Evolutionary conservation across 192 early-diverging fungal genomes (phyloP).

Genomic region (Umbelopsis vinacea): DNA sequence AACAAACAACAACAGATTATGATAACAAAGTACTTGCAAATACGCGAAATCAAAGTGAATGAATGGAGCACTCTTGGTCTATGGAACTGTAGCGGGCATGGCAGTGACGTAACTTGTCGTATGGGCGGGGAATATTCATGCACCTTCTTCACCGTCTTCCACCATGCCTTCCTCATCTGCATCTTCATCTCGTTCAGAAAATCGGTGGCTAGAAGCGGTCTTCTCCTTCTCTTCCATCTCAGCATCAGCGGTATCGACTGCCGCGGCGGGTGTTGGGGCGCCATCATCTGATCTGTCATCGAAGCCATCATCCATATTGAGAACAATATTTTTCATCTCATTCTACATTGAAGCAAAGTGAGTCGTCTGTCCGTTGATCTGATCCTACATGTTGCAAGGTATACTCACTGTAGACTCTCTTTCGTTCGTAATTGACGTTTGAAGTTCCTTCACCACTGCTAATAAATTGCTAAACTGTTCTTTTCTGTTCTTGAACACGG

Average conservation of each 20-base stretch:
- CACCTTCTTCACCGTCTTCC: conserved; percentile 36
- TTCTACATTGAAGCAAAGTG: conserved; percentile 16
- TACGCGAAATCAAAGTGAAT: not conserved
- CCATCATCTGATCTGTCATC: conserved; percentile 32
- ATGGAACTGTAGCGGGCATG: too few species aligned
- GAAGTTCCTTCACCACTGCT: conserved; percentile 27
- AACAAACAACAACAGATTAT: not conserved
- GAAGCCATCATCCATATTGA: conserved; percentile 38
- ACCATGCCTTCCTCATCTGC: conserved; percentile 32
- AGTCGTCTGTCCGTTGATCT: too few species aligned
- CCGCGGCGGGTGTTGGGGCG: conserved; percentile 1
- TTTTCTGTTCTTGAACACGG: conserved; percentile 30
- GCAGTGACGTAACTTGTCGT: too few species aligned
- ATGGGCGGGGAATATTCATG: not conserved
- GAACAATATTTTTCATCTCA: conserved; percentile 30
- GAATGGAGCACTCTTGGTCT: too few species aligned
- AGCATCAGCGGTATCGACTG: not conserved
- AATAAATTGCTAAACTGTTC: conserved; percentile 32
- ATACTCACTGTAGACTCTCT: conserved; percentile 32
- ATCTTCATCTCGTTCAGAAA: conserved; percentile 37
- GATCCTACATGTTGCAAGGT: not conserved
- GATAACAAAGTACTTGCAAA: not conserved
- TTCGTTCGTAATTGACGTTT: conserved; percentile 36
- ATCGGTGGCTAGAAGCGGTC: conserved; percentile 23
- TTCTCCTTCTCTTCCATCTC: conserved; percentile 22